These are phyloP conservation scores for Leonotis leonurus DNA, from an alignment of 257 asterid genomes.

Conservation along the genomic window DNA sequence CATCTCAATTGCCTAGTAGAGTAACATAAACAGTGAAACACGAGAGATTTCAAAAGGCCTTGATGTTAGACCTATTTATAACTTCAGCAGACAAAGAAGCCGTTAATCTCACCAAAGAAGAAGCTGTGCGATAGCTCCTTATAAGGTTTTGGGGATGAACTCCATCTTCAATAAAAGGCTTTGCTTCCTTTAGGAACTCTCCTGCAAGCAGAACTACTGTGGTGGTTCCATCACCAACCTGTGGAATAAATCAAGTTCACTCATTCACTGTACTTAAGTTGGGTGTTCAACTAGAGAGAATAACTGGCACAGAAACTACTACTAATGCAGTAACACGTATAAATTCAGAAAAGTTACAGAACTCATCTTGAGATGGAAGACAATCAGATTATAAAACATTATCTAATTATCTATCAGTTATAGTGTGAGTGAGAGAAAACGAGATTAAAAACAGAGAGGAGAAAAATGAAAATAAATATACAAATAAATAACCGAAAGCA, in stretches of 20 bases:
- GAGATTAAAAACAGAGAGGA: neutral
- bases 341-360: neutral
- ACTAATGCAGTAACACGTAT: neutral
- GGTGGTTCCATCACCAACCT: constrained; percentile 99
- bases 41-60: neutral
- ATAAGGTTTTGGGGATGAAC: constrained; percentile 96
- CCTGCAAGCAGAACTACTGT: constrained; percentile 97
- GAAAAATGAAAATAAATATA: neutral
- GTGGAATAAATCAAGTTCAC: constrained; percentile 16
- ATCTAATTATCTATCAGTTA: neutral
- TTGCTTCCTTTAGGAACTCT: constrained; percentile 94
- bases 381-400: neutral
- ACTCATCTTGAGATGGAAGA: neutral
- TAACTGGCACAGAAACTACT: neutral
- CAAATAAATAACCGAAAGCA: neutral
- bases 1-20: constrained; percentile 61
- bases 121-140: constrained; percentile 79
- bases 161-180: constrained; percentile 96
- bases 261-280: neutral
- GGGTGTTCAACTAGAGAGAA: neutral
- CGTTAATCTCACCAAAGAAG: constrained; percentile 46
- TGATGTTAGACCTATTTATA: constrained; percentile 11
- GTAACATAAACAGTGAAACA: neutral
- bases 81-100: neutral
- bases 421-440: neutral